Conservation (phyloP, 192 early-diverging fungal species). For the Backusella tarrabulga region DNA sequence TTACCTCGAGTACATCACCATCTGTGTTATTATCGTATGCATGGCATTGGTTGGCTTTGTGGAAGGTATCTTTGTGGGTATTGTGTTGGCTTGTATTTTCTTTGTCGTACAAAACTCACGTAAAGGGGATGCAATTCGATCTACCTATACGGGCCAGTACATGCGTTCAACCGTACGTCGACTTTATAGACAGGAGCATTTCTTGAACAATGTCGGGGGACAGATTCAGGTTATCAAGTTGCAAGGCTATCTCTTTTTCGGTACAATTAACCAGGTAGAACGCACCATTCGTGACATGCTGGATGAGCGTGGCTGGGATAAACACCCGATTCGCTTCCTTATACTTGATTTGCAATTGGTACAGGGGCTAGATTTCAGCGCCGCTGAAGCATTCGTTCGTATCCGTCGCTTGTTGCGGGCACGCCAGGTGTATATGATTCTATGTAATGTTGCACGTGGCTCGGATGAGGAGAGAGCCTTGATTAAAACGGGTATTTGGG, state of each 20-base stretch:
- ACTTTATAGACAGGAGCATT: conserved; percentile 84
- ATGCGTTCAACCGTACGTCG: conserved; percentile 87
- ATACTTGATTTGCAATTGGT: conserved; percentile 88
- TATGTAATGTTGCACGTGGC: conserved; percentile 67
- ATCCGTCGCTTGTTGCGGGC: conserved; percentile 72
- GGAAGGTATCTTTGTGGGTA: conserved; percentile 93
- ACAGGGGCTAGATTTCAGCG: conserved; percentile 87
- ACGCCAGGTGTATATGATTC: conserved; percentile 76
- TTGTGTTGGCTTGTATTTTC: conserved; percentile 91
- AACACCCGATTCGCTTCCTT: conserved; percentile 78
- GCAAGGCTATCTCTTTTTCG: conserved; percentile 98
- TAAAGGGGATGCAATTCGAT: conserved; percentile 59
- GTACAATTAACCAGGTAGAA: conserved; percentile 85
- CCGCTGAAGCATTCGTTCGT: conserved; percentile 86
- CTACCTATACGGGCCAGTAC: conserved; percentile 62
- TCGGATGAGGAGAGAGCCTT: conserved; percentile 70
- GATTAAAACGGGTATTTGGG: conserved; percentile 65
- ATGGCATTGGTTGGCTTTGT: conserved; percentile 96
- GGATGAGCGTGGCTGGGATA: conserved; percentile 62
- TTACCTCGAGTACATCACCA: conserved; percentile 88
- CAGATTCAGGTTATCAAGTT: conserved; percentile 88
- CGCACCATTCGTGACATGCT: conserved; percentile 65
- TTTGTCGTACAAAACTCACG: conserved; percentile 83
- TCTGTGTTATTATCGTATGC: conserved; percentile 75
- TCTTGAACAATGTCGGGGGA: conserved; percentile 76